Evolutionary conservation across 208 protist species (phyloP), one percentile per base, ranked within the genome.

Genomic region (Crithidia acanthocephali): DNA sequence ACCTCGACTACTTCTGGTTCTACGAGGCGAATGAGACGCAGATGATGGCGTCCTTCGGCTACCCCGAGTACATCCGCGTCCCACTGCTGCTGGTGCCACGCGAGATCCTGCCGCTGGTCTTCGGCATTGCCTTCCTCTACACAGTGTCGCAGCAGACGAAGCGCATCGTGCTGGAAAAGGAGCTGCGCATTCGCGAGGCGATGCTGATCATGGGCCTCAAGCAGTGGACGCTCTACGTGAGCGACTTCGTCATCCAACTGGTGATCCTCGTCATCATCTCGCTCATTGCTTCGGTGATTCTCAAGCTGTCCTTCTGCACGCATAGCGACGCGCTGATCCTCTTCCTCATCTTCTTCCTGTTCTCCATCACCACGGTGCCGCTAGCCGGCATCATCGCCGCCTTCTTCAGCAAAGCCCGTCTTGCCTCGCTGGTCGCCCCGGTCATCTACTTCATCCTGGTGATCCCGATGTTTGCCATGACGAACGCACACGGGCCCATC

Each of bases 151-250:
- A 90, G 80, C 73, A 87, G 68, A 87, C 87, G 9, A 92, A 87
- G 68, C 78, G 74, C 10, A 81, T 96, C 50, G 91, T 96, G 45
- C 42, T 90, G 47, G 89, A 97, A 62, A 97, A 97, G 76, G 92
- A 97, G 72, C 58, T 93, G 60, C 87, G 87, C 28, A 82, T 97
- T 23, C 84, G 88, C 25, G 86, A 97, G 69, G 81, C 86, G 25
- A 87, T 95, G 81, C 74, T 92, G n/a, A 95, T 97, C 67, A 97
- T 97, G 92, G 92, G 92, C 13, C 76, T 97, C 7, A 72, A 62
- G 27, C 71, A 87, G 69, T 52, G 58, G 16, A 68, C 81, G 28
- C 80, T 93, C 59, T 92, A 91, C 57, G 30, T 86, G 2, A 56
- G 72, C 2, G 91, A 79, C 81, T 80, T 89, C 45, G 42, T 96